These are phyloP conservation scores for Neonectria ditissima DNA, from an alignment of 2,329 filamentous ascomycete genomes.

Conservation along the genomic window DNA sequence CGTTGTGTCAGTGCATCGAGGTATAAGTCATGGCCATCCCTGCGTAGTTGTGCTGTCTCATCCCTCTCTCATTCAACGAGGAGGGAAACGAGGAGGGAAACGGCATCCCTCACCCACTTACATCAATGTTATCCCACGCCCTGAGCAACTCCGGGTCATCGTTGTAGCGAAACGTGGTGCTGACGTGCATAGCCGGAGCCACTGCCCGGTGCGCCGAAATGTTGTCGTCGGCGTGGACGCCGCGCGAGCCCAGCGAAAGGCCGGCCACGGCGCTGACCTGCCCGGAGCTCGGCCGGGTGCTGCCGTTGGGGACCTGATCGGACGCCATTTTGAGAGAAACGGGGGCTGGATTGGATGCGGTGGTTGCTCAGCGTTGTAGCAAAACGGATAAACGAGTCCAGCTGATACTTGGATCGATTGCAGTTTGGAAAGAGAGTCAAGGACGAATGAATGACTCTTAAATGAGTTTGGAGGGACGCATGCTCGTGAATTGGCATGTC, in stretches of 20 bases:
- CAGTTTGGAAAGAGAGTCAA: neutral
- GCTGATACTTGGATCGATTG: neutral
- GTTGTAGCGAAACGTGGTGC: constrained; percentile 89
- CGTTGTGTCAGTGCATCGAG: constrained; percentile 30
- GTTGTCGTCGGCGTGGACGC: constrained; percentile 85
- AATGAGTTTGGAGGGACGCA: neutral
- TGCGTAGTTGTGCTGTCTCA: neutral
- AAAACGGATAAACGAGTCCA: neutral
- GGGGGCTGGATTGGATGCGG: neutral
- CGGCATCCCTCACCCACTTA: constrained; percentile 52
- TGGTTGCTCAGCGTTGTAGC: neutral
- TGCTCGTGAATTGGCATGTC: constrained; percentile 9
- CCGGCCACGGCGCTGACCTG: constrained; percentile 35
- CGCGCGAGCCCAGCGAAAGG: constrained; percentile 72
- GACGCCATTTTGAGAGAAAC: constrained; percentile 38
- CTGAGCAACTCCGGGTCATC: constrained; percentile 74
- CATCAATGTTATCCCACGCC: constrained; percentile 65
- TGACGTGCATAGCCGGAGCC: constrained; percentile 89
- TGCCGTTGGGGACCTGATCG: constrained; percentile 32
- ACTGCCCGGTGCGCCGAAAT: constrained; percentile 82
- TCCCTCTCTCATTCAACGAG: neutral
- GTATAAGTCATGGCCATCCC: neutral
- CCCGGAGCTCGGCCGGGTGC: constrained; percentile 16
- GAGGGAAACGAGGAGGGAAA: neutral
- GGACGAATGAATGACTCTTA: neutral